Base-by-base conservation (phyloP, 1,284 basidiomycete genomes). In the Ceratobasidium sp. region DNA sequence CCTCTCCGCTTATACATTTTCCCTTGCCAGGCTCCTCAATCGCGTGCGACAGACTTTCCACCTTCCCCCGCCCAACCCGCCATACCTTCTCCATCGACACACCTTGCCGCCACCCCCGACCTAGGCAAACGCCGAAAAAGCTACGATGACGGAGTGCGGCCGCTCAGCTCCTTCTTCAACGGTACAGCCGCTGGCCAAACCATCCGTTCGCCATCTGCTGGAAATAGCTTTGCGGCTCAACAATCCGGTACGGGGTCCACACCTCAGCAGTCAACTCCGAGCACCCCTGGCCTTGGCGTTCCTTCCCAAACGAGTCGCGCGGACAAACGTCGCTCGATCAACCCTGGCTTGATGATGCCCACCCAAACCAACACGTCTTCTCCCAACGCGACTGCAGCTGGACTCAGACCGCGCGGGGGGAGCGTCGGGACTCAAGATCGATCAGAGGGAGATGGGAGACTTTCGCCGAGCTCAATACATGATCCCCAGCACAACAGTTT, bases 111-210 rank as follows among this genome's bases (percentile, higher is more conserved):
- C 6, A 61, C 21, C 46, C 43, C 23, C 16, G 71, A 75, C 63
- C 63, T 62, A 9, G 61, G 52, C 44, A 77, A 81, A 74, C 82
- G 87, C 47, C 82, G 87, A 55, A 87, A 85, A 76, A 89, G 87
- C 76, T 88, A 86, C 73, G 89, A 91, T 74, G 87, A 88, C 72
- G 85, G 87, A 50, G 81, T 86, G 23, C 59, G 75, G 21, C 73
- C 76, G 5, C 62, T 75, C 38, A 59, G 52, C 26, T 59, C 76
- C 23, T 75, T 75, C 73, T 70, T 73, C 47, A 52, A 52, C 52
- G 38, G 38, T 21, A 28, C 44, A 7, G 44, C 61, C 14, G 47
- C n/a, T 13, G 46, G 38, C 38, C 28, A 61, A 38, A 32, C 26
- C 35, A 43, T 18, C 9, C 66, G 50, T 18, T 58, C 52, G 4